These are phyloP conservation scores for Skeletonema costatum DNA, from an alignment of 108 stramenopile species.

Conservation along the genomic window DNA sequence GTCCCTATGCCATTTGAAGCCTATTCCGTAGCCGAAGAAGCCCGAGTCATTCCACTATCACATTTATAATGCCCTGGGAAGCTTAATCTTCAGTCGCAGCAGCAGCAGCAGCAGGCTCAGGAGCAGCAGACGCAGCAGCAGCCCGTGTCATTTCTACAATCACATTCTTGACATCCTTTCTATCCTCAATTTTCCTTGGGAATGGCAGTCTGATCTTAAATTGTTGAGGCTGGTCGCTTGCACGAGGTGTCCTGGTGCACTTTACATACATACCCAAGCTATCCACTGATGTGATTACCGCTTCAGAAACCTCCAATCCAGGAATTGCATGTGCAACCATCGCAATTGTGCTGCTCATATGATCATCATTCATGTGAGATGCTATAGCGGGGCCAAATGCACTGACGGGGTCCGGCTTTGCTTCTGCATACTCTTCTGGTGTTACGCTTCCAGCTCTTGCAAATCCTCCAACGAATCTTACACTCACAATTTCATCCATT, in stretches of 20 bases:
- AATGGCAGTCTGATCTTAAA: conserved; percentile 89
- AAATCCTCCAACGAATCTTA: conserved; percentile 96
- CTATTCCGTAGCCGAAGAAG: too few species aligned
- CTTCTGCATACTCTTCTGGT: conserved; percentile 79
- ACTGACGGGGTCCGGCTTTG: conserved; percentile 82
- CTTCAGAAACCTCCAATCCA: conserved; percentile 72
- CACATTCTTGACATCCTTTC: conserved; percentile 76
- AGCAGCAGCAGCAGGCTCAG: background rate
- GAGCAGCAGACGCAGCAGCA: conserved; percentile 5
- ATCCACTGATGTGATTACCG: conserved; percentile 90
- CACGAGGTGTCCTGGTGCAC: conserved; percentile 72
- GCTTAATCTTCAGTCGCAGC: background rate
- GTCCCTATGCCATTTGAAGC: too few species aligned
- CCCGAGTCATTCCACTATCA: too few species aligned
- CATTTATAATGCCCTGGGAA: too few species aligned
- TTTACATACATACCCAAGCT: conserved; percentile 93
- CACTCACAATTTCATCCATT: conserved; percentile 79
- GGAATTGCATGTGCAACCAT: conserved; percentile 88
- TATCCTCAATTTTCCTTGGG: conserved; percentile 58
- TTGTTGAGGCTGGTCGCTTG: conserved; percentile 70
- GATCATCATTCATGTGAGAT: conserved; percentile 97
- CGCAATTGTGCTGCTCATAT: conserved; percentile 79
- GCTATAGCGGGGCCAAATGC: conserved; percentile 82
- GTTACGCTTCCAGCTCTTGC: conserved; percentile 88
- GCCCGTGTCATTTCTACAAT: conserved; percentile 88